Evolutionary conservation across 495 filamentous ascomycete genomes (phyloP).

Genomic region (Xylaria telfairii): DNA sequence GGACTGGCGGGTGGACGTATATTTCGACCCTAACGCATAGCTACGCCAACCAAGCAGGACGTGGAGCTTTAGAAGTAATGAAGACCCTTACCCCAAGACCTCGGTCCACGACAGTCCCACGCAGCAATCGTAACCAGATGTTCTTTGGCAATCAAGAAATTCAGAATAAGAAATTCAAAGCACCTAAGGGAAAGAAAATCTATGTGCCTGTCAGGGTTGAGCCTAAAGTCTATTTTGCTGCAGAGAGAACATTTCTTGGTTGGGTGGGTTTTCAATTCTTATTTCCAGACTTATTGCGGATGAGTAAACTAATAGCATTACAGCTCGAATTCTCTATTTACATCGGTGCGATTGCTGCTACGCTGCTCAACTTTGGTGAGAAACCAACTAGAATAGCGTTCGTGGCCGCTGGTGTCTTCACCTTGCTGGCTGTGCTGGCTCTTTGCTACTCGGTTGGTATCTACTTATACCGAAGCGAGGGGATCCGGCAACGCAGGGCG

Average conservation of each 20-base stretch:
- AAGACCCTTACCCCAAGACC: slow-evolving; percentile 64
- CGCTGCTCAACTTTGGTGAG: slow-evolving; percentile 83
- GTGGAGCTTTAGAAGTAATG: slow-evolving; percentile 51
- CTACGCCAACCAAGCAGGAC: slow-evolving; percentile 38
- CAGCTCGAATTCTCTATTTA: slow-evolving; percentile 93
- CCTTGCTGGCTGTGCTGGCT: slow-evolving; percentile 73
- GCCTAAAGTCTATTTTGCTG: slow-evolving; percentile 97
- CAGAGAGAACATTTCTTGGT: slow-evolving; percentile 92
- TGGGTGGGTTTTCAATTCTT: slow-evolving; percentile 64
- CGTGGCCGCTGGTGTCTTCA: slow-evolving; percentile 76
- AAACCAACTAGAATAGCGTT: slow-evolving; percentile 60
- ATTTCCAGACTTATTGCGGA: neutral
- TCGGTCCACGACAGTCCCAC: slow-evolving; percentile 63
- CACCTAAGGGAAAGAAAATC: slow-evolving; percentile 89
- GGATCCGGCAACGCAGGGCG: slow-evolving; percentile 78
- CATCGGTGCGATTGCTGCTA: slow-evolving; percentile 87
- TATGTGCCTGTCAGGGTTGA: slow-evolving; percentile 95
- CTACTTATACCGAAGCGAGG: slow-evolving; percentile 85
- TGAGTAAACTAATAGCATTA: slow-evolving; percentile 28
- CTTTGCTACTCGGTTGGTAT: slow-evolving; percentile 80
- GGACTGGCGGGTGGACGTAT: slow-evolving; percentile 75
- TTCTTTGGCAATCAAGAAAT: slow-evolving; percentile 55
- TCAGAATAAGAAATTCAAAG: slow-evolving; percentile 73
- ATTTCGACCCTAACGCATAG: slow-evolving; percentile 57
- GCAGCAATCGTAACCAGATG: slow-evolving; percentile 54